These are phyloP conservation scores for Clavispora carvajalis DNA, from an alignment of 805 yeast species.

Conservation along the genomic window DNA sequence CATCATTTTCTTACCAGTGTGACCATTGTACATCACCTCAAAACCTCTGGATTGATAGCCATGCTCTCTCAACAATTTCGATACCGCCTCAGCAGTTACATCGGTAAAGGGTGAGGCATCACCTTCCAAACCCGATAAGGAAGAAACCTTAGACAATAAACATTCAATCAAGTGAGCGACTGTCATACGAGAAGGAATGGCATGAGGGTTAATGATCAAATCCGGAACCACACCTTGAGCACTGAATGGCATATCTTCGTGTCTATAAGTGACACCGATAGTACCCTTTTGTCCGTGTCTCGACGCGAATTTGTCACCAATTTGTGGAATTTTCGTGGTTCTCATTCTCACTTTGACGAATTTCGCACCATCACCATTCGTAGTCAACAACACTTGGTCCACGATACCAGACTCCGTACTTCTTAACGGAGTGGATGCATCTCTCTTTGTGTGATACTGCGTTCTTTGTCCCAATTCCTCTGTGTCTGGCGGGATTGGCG, in stretches of 20 bases:
- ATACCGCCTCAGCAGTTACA: conserved; percentile 95
- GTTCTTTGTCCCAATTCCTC: conserved; percentile 99
- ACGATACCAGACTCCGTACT: conserved; percentile 97
- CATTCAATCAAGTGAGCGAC: conserved; percentile 99
- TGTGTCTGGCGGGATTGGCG: conserved; percentile 98
- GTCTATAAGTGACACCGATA: conserved; percentile 96
- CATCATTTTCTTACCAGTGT: conserved; percentile 96
- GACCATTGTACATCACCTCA: conserved; percentile 98
- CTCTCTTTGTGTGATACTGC: conserved; percentile 96
- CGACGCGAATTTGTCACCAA: conserved; percentile 98
- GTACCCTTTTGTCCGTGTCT: conserved; percentile 99
- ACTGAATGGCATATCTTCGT: conserved; percentile 98
- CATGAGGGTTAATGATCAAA: conserved; percentile 96
- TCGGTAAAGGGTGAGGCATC: conserved; percentile 99
- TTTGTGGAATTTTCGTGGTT: conserved; percentile 97
- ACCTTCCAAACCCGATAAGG: conserved; percentile 94
- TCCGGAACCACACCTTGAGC: conserved; percentile 96
- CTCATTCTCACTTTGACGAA: conserved; percentile 98
- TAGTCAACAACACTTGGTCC: conserved; percentile 93
- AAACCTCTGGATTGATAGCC: conserved; percentile 98
- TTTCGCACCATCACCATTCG: conserved; percentile 96
- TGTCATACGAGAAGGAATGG: conserved; percentile 99
- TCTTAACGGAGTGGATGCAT: conserved; percentile 96
- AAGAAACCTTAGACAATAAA: conserved; percentile 89
- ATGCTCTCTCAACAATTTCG: conserved; percentile 85